Conservation (phyloP, 2,329 filamentous ascomycete species). For the Sporothrix dimorphospora region DNA sequence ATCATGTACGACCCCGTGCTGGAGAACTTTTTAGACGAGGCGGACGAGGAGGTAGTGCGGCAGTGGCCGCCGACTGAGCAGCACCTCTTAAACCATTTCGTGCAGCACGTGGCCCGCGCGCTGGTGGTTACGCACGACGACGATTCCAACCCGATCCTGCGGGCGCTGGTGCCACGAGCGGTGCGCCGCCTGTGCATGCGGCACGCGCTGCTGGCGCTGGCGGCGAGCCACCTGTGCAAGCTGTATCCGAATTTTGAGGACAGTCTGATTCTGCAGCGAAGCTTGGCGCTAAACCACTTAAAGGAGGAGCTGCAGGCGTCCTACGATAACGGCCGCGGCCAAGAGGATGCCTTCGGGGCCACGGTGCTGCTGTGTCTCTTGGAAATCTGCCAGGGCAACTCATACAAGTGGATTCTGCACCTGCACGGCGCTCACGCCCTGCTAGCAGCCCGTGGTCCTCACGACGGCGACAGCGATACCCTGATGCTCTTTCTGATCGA, state of each 20-base stretch:
- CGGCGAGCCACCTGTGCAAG: conserved; percentile 11
- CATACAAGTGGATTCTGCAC: conserved; percentile 11
- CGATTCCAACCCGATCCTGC: not conserved
- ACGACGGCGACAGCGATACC: not conserved
- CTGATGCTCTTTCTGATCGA: conserved; percentile 1
- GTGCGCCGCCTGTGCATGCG: not conserved
- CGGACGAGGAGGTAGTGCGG: not conserved
- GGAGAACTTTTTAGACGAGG: not conserved
- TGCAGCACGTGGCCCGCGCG: conserved; percentile 1
- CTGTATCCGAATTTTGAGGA: conserved; percentile 3
- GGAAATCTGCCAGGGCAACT: conserved; percentile 5
- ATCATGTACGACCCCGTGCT: not conserved
- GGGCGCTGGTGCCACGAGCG: not conserved
- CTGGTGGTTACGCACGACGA: conserved; percentile 5
- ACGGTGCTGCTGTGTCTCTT: not conserved
- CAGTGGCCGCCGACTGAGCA: conserved; percentile 12
- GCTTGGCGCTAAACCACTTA: not conserved
- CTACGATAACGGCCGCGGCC: no score
- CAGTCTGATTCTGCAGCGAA: not conserved
- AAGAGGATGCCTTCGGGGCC: not conserved
- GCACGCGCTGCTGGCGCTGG: not conserved
- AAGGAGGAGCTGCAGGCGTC: not conserved
- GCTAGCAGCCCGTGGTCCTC: not conserved
- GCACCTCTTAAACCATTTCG: conserved; percentile 4
- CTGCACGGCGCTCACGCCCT: conserved; percentile 4